Evolutionary conservation across 2,329 filamentous ascomycete species (phyloP), one percentile per base, ranked within the genome.

Genomic region (Massarina eburnea): DNA sequence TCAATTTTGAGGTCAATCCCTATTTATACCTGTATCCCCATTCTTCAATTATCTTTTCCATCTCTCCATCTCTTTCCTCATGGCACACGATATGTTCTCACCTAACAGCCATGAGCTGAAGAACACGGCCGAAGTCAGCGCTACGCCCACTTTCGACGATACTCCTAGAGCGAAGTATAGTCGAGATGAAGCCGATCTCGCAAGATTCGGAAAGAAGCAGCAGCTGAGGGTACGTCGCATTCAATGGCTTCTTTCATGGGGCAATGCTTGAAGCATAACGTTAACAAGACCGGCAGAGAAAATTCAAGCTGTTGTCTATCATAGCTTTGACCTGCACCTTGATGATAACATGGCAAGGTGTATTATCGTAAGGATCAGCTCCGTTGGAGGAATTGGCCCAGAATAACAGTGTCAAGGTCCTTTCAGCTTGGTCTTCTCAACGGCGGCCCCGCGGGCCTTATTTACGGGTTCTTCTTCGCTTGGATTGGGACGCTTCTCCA

Each of bases 341-440:
- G 15, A 52, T 54, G 44, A 37, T 58, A 22, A 58, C 55, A 27
- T 56, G 55, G 55, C 52, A 58, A 48, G 52, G 49, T 3, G 10
- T 51, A 9, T 51, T 52, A 32, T 35, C 22, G 45, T 48, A 34
- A 22, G 39, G 20, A 7, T 18, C 14, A 14, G 7, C 22, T 8
- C 18, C 15, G 8, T 10, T 3, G n/a, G 12, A 15, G 12, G 8
- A 8, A 29, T 22, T 5, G 6, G 10, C 21, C 8, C 24, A 29
- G 24, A 40, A 15, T 26, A 26, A 20, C 38, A n/a, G 24, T 10
- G 14, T 9, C 15, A 8, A 68, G 68, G 12, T 14, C 30, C 19
- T 43, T 43, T 18, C 71, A 68, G 68, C 52, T 63, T n/a, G 40
- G 40, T 20, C 24, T 43, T 9, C 20, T 17, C 8, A 54, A 54